Base-by-base conservation (phyloP, 2,329 filamentous ascomycete species). In the Xylaria sp. region DNA sequence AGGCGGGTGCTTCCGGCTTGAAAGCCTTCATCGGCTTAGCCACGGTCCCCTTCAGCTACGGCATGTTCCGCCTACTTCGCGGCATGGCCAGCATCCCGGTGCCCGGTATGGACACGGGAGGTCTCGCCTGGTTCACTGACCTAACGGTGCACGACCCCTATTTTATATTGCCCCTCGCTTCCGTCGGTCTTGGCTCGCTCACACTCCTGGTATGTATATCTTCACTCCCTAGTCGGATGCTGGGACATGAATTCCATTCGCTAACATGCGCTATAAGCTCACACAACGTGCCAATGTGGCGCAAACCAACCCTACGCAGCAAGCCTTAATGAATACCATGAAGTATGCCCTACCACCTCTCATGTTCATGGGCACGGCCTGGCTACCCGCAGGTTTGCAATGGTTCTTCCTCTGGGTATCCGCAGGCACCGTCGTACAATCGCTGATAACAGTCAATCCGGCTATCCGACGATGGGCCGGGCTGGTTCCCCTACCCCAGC, bases 81-180 rank as follows among this genome's bases (percentile, higher is more conserved):
- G 88, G 84, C 68, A 96, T 97, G 90, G 78, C 87, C 1, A 76
- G 82, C 21, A 79, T 98, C 50, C 94, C 94, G 3, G 92, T 97
- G 4, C 94, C 94, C 0, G 89, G 87, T 0, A 76, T 98, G 67
- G 85, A 91, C 70, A 80, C 78, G 1, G 91, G 91, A 33, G 89
- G 91, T 2, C 78, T 88, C 37, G 78, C 88, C 42, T 99, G 95
- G 95, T 85, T 98, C 68, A 78, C 80, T 1, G 91, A 98, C 75
- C 77, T 99, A 65, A 89, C 92, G 0, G 73, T 87, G 21, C 76
- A 85, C 1, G 95, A 99, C 76, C 94, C 95, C 0, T 89, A 83
- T 71, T 94, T 86, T 69, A 75, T 95, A 42, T 79, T 98, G 33
- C 95, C 95, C 1, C 66, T 87, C 2, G 60, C 83, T 1, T 87